phyloP scores from a whole-genome alignment of 805 yeast species.

The Hanseniaspora meyeri region DNA sequence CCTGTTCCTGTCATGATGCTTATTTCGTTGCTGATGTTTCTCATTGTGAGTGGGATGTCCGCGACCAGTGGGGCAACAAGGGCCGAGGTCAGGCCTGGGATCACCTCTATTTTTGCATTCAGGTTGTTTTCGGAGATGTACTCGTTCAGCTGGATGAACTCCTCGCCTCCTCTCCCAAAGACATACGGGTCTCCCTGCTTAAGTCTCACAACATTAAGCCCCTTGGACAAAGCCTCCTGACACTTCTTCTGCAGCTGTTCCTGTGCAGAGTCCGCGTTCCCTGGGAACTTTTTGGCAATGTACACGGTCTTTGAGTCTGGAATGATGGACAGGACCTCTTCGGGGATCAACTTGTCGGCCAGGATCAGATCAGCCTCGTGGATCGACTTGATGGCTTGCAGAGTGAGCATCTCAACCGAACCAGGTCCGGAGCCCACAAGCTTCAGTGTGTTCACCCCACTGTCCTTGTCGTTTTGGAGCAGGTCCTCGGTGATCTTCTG shows the following conservation, averaged over 20 bases:
- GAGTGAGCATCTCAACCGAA: conserved; percentile 62
- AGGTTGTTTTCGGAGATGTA: neutral
- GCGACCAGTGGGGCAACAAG: conserved; percentile 76
- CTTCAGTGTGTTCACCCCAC: conserved; percentile 37
- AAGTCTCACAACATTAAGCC: conserved; percentile 70
- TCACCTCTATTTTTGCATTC: conserved; percentile 47
- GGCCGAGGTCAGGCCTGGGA: conserved; percentile 86
- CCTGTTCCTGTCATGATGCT: conserved; percentile 92
- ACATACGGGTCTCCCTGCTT: conserved; percentile 97
- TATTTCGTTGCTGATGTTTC: conserved; percentile 86
- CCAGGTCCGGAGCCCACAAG: conserved; percentile 97
- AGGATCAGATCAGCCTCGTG: conserved; percentile 69
- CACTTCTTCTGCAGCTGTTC: conserved; percentile 69
- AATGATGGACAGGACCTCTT: conserved; percentile 68
- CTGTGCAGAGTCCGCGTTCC: conserved; percentile 91
- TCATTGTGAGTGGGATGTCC: conserved; percentile 78
- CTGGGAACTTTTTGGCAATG: conserved; percentile 90
- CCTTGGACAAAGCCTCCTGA: conserved; percentile 46
- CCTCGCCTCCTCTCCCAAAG: conserved; percentile 95
- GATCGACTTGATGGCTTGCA: conserved; percentile 75
- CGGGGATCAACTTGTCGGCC: conserved; percentile 89
- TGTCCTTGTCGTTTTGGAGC: neutral
- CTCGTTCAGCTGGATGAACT: conserved; percentile 55
- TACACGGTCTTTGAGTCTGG: conserved; percentile 63
- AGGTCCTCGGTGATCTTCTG: neutral